Evolutionary conservation across 2,329 filamentous ascomycete genomes (phyloP).

Genomic region (Nemania serpens): DNA sequence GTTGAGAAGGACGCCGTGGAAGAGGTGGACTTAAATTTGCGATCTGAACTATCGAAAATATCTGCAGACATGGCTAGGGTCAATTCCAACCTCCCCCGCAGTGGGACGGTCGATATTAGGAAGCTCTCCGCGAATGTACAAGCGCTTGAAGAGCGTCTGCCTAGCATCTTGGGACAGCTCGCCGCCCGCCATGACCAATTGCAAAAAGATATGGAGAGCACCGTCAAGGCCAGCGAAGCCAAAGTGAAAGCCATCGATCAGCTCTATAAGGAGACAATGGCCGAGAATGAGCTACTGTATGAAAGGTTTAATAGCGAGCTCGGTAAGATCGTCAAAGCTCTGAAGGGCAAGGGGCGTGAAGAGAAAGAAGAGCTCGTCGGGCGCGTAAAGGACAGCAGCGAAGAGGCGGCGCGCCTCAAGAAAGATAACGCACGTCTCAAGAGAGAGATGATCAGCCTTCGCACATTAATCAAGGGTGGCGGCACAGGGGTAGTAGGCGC

Average conservation of each 20-base stretch:
- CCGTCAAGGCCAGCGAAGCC: slow-evolving; percentile 73
- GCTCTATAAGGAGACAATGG: slow-evolving; percentile 82
- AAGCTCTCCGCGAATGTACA: slow-evolving; percentile 63
- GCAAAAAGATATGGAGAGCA: slow-evolving; percentile 71
- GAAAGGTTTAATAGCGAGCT: slow-evolving; percentile 92
- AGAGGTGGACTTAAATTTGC: slow-evolving; percentile 70
- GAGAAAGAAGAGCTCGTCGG: slow-evolving; percentile 78
- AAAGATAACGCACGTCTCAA: slow-evolving; percentile 85
- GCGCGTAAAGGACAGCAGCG: slow-evolving; percentile 72
- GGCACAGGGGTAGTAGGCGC: background rate
- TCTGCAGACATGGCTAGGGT: slow-evolving; percentile 75
- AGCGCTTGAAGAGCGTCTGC: slow-evolving; percentile 70
- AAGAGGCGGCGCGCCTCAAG: slow-evolving; percentile 77
- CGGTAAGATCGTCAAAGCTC: slow-evolving; percentile 76
- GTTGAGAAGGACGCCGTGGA: slow-evolving; percentile 77
- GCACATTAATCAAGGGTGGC: slow-evolving; percentile 56
- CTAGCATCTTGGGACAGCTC: slow-evolving; percentile 62
- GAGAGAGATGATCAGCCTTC: slow-evolving; percentile 76
- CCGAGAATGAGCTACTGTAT: slow-evolving; percentile 92
- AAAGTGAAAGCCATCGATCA: slow-evolving; percentile 85
- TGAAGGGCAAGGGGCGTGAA: slow-evolving; percentile 73
- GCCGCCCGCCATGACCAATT: slow-evolving; percentile 65
- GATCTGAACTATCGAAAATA: slow-evolving; percentile 79
- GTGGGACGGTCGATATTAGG: slow-evolving; percentile 50
- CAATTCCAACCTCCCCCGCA: slow-evolving; percentile 47